Evolutionary conservation across 768 basidiomycete species (phyloP), one percentile per base, ranked within the genome.

Genomic region (Hygrocybe coccinea): DNA sequence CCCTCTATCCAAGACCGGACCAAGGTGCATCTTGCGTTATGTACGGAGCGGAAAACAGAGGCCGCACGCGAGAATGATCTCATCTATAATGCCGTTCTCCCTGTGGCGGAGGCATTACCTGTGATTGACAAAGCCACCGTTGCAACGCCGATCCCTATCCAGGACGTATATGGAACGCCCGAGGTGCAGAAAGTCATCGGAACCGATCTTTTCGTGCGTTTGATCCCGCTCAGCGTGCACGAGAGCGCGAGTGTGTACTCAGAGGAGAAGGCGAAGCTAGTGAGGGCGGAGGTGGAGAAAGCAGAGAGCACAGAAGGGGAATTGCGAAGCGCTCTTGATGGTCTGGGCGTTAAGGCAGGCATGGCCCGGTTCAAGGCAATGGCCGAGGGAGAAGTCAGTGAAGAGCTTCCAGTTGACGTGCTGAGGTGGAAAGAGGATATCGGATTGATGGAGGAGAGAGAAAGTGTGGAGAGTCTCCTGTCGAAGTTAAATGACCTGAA

Each of bases 101-200:
- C 93, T 5, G 74, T 87, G 8, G 78, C 84, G 2, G 90, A 95
- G 36, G 80, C 88, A 0, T 79, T 98, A 1, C 83, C 94, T 0
- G 65, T 72, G 8, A 83, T 99, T 57, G 97, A 98, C 54, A 94
- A 93, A 68, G 77, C 87, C 0, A 71, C 76, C 1, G 84, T 95
- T 4, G 94, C 93, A 2, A 85, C 84, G 0, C 85, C 92, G 0
- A 87, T 97, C 51, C 82, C 89, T 1, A 99, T 98, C 55, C 95
- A 98, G 64, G 95, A 98, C 57, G 86, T 97, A 1, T 99, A 95
- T 65, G 83, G 84, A 14, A 78, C 89, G 6, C 84, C 90, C 0
- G 94, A 97, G 8, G 94, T 97, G 15, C 91, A 97, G 68, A 91
- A 90, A 74, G 82, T 93, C 47, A 97, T 99, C 61, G 97, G 97